phyloP scores from a whole-genome alignment of 192 early-diverging fungal genomes.

The Entrophospora sp. region DNA sequence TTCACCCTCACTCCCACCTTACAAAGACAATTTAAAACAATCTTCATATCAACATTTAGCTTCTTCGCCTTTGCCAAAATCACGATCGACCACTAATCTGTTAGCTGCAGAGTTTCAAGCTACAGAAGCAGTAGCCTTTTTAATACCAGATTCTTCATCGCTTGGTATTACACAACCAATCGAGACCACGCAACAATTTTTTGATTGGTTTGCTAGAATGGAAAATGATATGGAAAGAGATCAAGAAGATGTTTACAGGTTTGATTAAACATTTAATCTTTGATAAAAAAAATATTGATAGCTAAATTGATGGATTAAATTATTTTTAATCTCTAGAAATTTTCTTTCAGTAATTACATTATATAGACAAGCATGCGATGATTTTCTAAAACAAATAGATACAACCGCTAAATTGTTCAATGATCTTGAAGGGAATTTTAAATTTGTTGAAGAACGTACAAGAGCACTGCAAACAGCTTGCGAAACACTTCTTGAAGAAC shows the following conservation, averaged over 20 bases:
- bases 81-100: slow-evolving; percentile 28
- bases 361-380: slow-evolving; percentile 56
- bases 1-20: neutral
- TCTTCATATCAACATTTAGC: slow-evolving; percentile 17
- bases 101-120: slow-evolving; percentile 18
- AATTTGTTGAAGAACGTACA: slow-evolving; percentile 73
- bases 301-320: too few relatives aligned
- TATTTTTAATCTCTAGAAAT: slow-evolving; percentile 31
- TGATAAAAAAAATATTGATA: too few relatives aligned
- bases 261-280: too few relatives aligned
- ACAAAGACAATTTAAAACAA: slow-evolving; percentile 13
- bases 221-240: slow-evolving; percentile 80
- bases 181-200: slow-evolving; percentile 85
- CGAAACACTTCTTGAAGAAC: slow-evolving; percentile 64
- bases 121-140: slow-evolving; percentile 15
- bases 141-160: slow-evolving; percentile 24
- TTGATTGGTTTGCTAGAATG: slow-evolving; percentile 83
- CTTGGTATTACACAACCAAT: slow-evolving; percentile 50
- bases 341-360: slow-evolving; percentile 49
- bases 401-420: slow-evolving; percentile 48
- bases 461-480: slow-evolving; percentile 70
- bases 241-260: slow-evolving; percentile 79
- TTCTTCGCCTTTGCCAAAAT: slow-evolving; percentile 20
- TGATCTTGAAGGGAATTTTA: slow-evolving; percentile 58
- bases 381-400: slow-evolving; percentile 53